Conservation (phyloP, 306 rosid species). For the Ceratonia siliqua region DNA sequence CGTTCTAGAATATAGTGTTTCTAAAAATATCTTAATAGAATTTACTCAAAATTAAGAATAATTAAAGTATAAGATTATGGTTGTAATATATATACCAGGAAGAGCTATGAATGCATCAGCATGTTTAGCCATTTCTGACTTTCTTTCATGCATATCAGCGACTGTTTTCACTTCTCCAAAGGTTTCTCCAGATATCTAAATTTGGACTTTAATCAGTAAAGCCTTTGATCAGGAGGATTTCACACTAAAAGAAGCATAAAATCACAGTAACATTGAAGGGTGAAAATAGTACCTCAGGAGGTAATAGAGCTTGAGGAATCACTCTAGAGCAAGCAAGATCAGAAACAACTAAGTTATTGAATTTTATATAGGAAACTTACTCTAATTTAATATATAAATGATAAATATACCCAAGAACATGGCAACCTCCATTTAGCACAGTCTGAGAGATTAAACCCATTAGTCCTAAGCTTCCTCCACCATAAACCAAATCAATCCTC, state of each 20-base stretch:
- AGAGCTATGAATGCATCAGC: constrained; percentile 61
- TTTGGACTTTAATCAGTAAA: constrained; percentile 23
- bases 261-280: constrained; percentile 18
- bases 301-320: constrained; percentile 63
- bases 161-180: constrained; percentile 52
- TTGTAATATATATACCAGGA: constrained; percentile 37
- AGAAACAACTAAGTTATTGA: constrained; percentile 6
- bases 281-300: constrained; percentile 52
- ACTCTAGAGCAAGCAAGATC: constrained; percentile 41
- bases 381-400: not conserved
- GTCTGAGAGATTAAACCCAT: constrained; percentile 73
- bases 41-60: too few species aligned
- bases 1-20: too few species aligned
- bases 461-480: constrained; percentile 71
- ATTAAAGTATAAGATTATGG: too few species aligned
- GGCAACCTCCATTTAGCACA: constrained; percentile 58
- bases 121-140: constrained; percentile 57
- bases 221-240: not conserved
- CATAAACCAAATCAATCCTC: constrained; percentile 64
- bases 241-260: constrained; percentile 8
- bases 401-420: constrained; percentile 66
- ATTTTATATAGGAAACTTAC: not conserved
- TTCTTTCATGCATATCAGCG: constrained; percentile 55
- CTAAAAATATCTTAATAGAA: too few species aligned
- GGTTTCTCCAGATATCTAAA: constrained; percentile 52